Evolutionary conservation across 2,329 filamentous ascomycete genomes (phyloP).

Genomic region (Trichoderma koningiopsis): DNA sequence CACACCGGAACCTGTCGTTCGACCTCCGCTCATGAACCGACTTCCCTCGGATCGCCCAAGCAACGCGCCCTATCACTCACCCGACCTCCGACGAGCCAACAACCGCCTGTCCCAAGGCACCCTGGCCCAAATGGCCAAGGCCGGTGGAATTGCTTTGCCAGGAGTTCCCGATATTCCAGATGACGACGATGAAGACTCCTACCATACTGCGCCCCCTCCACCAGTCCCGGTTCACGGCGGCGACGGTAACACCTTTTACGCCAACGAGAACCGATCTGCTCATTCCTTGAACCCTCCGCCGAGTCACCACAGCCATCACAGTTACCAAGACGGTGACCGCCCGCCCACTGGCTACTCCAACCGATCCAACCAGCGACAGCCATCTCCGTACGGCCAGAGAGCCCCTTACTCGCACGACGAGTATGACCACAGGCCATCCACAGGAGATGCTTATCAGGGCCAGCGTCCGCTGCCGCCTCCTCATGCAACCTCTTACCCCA

Average conservation of each 20-base stretch:
- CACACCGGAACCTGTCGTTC: constrained; percentile 74
- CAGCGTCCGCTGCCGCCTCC: constrained; percentile 12
- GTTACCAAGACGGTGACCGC: constrained; percentile 40
- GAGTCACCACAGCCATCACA: constrained; percentile 29
- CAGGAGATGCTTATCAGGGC: constrained; percentile 38
- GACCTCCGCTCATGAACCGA: constrained; percentile 80
- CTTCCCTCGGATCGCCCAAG: constrained; percentile 69
- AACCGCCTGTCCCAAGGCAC: constrained; percentile 83
- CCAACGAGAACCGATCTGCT: constrained; percentile 57
- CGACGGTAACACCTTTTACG: constrained; percentile 50
- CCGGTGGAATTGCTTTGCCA: constrained; percentile 56
- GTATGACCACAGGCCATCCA: constrained; percentile 38
- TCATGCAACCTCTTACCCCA: constrained; percentile 8
- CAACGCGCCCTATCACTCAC: constrained; percentile 69
- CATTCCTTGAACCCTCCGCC: constrained; percentile 51
- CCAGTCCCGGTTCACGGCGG: constrained; percentile 56
- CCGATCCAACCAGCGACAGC: constrained; percentile 6
- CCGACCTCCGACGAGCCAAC: constrained; percentile 78
- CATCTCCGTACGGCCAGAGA: constrained; percentile 48
- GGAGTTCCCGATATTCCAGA: constrained; percentile 39
- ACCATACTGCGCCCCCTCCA: constrained; percentile 48
- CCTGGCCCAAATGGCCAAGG: constrained; percentile 75
- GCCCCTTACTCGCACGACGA: constrained; percentile 37
- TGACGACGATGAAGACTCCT: constrained; percentile 28
- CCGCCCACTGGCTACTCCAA: constrained; percentile 41